A percentile compares a stretch with the other conserved stretches of the same genome.
Evolutionary conservation across 2,329 filamentous ascomycete genomes (phyloP).

Genomic region (Knufia fluminis): DNA sequence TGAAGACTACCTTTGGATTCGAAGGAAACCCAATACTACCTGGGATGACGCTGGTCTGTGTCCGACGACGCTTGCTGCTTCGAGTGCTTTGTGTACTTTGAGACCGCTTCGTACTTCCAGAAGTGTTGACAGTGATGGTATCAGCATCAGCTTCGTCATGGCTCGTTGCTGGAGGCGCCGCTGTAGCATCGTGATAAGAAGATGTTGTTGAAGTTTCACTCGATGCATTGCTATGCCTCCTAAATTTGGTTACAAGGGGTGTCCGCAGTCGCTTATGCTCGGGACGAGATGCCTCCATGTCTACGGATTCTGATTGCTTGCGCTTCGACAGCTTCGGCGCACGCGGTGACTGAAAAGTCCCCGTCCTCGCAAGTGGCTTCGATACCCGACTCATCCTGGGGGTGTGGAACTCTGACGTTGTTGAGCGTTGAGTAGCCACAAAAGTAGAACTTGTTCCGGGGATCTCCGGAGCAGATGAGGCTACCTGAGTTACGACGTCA

Average conservation of each 20-base stretch:
- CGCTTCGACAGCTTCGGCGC: not conserved
- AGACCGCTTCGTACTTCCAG: too few relatives aligned
- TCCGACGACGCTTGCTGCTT: not conserved
- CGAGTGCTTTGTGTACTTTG: not conserved
- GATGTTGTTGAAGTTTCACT: not conserved
- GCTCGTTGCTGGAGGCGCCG: not conserved
- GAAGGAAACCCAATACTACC: not conserved
- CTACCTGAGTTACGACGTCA: too few relatives aligned
- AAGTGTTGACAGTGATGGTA: not conserved
- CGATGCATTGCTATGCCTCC: not conserved
- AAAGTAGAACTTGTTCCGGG: not conserved
- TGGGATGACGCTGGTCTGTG: not conserved
- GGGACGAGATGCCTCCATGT: not conserved
- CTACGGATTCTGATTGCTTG: not conserved
- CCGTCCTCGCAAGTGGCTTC: not conserved
- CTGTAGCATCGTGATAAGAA: not conserved
- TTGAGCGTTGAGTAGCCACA: not conserved
- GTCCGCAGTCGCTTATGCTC: not conserved
- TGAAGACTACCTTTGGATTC: constrained; percentile 10
- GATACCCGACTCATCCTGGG: not conserved
- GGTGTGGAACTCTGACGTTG: not conserved
- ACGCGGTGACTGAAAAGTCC: too few relatives aligned
- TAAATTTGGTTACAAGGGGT: not conserved
- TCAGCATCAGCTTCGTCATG: not conserved
- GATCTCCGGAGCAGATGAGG: not conserved